Percentiles rank a stretch among this genome's conserved stretches.
Evolutionary conservation across 2,329 filamentous ascomycete genomes (phyloP).

Genomic region (Trematosphaeria pertusa): DNA sequence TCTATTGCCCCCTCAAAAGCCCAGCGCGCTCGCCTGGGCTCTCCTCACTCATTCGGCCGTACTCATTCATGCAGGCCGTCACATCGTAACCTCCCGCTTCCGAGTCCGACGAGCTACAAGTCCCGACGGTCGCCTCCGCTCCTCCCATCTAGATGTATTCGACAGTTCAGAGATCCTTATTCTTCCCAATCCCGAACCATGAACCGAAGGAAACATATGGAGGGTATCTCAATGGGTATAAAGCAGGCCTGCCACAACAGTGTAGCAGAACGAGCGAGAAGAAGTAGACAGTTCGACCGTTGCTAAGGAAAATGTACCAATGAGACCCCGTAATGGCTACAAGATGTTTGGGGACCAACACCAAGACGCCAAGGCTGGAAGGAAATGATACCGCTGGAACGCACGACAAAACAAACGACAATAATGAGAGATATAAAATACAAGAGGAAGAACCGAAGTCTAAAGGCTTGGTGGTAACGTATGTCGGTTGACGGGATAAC

Average conservation of each 20-base stretch:
- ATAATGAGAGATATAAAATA: conserved; percentile 20
- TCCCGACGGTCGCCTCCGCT: not conserved
- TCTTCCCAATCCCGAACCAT: not conserved
- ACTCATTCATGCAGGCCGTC: not conserved
- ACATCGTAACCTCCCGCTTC: not conserved
- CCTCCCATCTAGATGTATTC: not conserved
- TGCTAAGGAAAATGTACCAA: not conserved
- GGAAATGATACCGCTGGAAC: conserved; percentile 29
- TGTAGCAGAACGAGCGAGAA: not conserved
- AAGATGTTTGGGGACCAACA: conserved; percentile 12
- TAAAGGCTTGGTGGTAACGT: conserved; percentile 15
- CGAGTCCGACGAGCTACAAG: not conserved
- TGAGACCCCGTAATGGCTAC: not conserved
- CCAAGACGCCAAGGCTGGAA: conserved; percentile 23
- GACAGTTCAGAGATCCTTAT: not conserved
- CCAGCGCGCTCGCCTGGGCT: not conserved
- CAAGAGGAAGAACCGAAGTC: conserved; percentile 7
- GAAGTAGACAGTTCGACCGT: conserved; percentile 13
- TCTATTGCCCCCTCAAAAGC: not conserved
- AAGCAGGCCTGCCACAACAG: not conserved
- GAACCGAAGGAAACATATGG: not conserved
- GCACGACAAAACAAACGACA: conserved; percentile 25
- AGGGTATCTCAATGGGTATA: conserved; percentile 21
- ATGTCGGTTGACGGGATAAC: conserved; percentile 6
- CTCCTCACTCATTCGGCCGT: not conserved